Evolutionary conservation across 176 grass and related monocot genomes (phyloP), one percentile per base, ranked within the genome.

Genomic region (Ensete ventricosum): DNA sequence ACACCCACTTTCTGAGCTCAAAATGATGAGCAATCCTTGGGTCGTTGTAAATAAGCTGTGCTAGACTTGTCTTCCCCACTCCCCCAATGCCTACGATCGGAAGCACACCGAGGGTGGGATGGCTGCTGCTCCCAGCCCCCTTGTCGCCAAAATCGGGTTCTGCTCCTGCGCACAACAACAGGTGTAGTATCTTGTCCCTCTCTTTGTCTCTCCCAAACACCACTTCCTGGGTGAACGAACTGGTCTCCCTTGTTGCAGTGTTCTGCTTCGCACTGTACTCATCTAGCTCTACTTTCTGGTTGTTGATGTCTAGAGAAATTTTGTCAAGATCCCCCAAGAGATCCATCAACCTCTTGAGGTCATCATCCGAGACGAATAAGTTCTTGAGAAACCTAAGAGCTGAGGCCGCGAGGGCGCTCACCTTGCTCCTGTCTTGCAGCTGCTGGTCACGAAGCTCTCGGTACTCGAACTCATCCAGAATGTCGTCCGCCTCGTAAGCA

Each of bases 391-490:
- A 34, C 49, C 12, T 55, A 57, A 75, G 62, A 69, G 62, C 51
- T 19, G 80, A 70, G 58, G 71, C 23, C 9, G 80, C 70, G 54
- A 82, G 43, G 10, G 50, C 65, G 50, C 80, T 75, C 27, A 82
- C 80, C 80, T 59, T 76, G 24, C 74, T 82, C 62, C 48, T 54
- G 16, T 14, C 71, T 22, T 82, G 72, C 29, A 69, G 12, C 74
- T 14, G 52, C 74, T 20, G 52, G 5, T 64, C 50, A 23, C 76
- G 50, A 16, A 76, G 51, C 19, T 62, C 26, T 11, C 64, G 75
- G 59, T 55, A 64, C 52, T 84, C 69, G 1, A 79, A 73, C 60
- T 78, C 52, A 16, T 83, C 82, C 48, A 83, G 62, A 8, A 73
- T 48, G 54, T 84, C 63, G 34, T 84, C 83, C 0, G 77, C 83